Base-by-base conservation (phyloP, 345 rosid species). In the Orychophragmus violaceus region DNA sequence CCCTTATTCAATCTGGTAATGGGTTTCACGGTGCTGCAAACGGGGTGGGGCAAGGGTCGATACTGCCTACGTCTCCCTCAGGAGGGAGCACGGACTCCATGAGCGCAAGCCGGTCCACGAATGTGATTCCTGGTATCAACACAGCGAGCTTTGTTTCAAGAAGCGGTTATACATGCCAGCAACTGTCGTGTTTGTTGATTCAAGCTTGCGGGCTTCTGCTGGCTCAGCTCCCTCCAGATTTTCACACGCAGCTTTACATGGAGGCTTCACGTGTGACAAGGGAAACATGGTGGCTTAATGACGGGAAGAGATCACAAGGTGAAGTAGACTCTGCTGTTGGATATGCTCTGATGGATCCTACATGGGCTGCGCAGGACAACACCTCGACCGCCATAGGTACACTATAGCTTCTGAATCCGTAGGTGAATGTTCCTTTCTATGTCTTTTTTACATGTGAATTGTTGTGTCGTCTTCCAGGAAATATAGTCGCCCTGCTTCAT, bases 301-400 rank as follows among this genome's bases (percentile, higher is more conserved):
- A 91, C 66, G 85, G 81, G 48, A 87, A 87, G 68, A 84, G 90
- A 77, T 87, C 97, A 5, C 59, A 70, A 54, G 87, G 81, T 39
- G 96, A 94, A 74, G 76, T 94, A 41, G 93, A 88, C 77, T 85
- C 95, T 27, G 99, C 99, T 51, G 91, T 83, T 71, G 88, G 89
- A 68, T 94, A 88, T 76, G 99, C 97, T 73, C 82, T 91, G 79
- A 73, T 94, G 81, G 97, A 94, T 82, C 97, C 99, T 71, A 83
- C 95, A 30, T 90, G 99, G 97, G 97, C 99, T 79, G 91, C 99
- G 75, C 97, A 91, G 76, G 99, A 94, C 79, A 90, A 85, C 68
- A 91, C 99, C 53, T 94, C 97, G n/a, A 90, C 99, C 2, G 96
- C 96, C 64, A 88, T 94, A 62, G 97, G 96, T 94, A 86, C 59